Conservation (phyloP, 2,329 filamentous ascomycete genomes). For the Fusarium sororula region DNA sequence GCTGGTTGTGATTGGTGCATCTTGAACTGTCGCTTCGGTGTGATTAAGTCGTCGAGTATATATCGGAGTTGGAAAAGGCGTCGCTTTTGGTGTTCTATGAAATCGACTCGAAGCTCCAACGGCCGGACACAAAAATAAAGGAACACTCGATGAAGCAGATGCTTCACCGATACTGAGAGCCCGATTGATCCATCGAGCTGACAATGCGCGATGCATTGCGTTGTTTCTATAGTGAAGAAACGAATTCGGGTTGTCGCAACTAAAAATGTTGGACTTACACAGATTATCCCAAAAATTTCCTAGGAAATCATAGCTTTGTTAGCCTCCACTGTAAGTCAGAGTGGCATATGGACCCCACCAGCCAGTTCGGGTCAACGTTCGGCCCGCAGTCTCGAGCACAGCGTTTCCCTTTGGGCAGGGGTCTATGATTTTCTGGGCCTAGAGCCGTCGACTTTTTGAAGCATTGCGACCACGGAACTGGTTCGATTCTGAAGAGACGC, state of each 20-base stretch:
- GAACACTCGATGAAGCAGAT: slow-evolving; percentile 50
- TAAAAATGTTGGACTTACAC: slow-evolving; percentile 21
- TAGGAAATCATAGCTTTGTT: slow-evolving; percentile 15
- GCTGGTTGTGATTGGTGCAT: background rate
- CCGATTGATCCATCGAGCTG: slow-evolving; percentile 54
- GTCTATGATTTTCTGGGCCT: slow-evolving; percentile 42
- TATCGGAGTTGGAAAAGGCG: slow-evolving; percentile 20
- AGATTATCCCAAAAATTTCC: slow-evolving; percentile 39
- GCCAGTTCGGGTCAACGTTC: slow-evolving; percentile 42
- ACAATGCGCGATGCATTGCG: slow-evolving; percentile 56
- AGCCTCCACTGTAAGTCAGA: background rate
- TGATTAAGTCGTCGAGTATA: slow-evolving; percentile 42
- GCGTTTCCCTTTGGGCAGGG: slow-evolving; percentile 19
- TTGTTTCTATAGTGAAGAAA: background rate
- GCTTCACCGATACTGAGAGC: slow-evolving; percentile 55
- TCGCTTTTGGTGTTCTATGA: slow-evolving; percentile 11
- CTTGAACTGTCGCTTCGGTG: slow-evolving; percentile 31
- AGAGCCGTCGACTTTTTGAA: slow-evolving; percentile 41
- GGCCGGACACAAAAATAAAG: slow-evolving; percentile 60
- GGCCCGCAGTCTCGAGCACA: slow-evolving; percentile 37
- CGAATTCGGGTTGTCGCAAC: slow-evolving; percentile 8
- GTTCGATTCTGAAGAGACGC: slow-evolving; percentile 18
- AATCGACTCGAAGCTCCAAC: slow-evolving; percentile 42
- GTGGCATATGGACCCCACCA: slow-evolving; percentile 18
- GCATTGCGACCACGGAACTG: slow-evolving; percentile 26